A percentile compares a stretch with the other conserved stretches of the same genome.
phyloP scores from a whole-genome alignment of 2,329 filamentous ascomycete species.

The Colletotrichum sp. region DNA sequence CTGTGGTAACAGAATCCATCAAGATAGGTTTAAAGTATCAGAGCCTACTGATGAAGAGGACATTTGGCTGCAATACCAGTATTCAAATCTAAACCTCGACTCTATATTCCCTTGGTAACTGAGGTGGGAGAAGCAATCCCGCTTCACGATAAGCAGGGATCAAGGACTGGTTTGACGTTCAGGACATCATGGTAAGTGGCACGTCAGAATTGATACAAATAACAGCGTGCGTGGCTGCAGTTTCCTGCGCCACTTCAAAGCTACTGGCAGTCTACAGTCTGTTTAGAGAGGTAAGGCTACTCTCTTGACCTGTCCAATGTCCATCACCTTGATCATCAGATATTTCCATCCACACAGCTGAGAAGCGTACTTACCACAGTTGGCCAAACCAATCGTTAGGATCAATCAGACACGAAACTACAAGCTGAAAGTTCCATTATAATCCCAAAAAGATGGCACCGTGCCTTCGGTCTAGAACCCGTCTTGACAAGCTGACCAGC shows the following conservation, averaged over 20 bases:
- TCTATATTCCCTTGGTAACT: neutral
- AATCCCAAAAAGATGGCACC: no score
- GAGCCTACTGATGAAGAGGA: accelerated
- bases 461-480: accelerated
- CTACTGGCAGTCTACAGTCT: no score
- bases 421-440: no score
- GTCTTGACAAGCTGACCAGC: no score
- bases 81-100: accelerated
- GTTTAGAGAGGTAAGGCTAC: no score
- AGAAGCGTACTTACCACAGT: no score
- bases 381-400: accelerated
- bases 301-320: no score
- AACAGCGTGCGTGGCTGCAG: accelerated
- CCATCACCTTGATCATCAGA: no score
- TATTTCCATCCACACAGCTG: no score
- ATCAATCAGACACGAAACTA: no score
- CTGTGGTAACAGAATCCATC: accelerated
- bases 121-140: accelerated
- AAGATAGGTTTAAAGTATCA: neutral
- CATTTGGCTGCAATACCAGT: accelerated
- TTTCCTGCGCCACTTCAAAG: accelerated
- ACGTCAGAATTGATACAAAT: no score
- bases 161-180: no score
- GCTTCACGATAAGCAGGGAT: accelerated
- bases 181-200: accelerated